phyloP scores from a whole-genome alignment of 164 flowering plant species.

The Dillenia suffruticosa region DNA sequence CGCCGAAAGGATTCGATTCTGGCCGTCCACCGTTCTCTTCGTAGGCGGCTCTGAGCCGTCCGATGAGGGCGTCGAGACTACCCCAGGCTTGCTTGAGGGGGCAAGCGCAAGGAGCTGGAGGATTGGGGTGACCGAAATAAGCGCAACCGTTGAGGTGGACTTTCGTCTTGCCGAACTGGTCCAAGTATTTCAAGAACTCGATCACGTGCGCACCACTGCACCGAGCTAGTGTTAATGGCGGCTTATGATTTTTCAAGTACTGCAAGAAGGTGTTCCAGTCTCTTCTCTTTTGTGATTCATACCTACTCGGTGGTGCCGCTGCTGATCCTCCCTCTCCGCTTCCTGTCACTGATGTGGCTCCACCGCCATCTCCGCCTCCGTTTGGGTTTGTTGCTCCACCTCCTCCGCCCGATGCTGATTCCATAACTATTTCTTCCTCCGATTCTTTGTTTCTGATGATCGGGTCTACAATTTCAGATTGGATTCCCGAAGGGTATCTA shows the following conservation, averaged over 20 bases:
- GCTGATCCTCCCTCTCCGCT: neutral
- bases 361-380: conserved; percentile 8
- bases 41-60: conserved; percentile 69
- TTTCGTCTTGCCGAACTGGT: conserved; percentile 76
- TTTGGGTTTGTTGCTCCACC: conserved; percentile 11
- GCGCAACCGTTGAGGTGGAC: conserved; percentile 53
- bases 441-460: neutral
- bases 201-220: conserved; percentile 76
- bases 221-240: conserved; percentile 49
- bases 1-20: conserved; percentile 69
- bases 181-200: conserved; percentile 64
- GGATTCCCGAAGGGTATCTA: neutral
- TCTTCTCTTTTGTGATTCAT: conserved; percentile 70
- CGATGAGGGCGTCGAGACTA: conserved; percentile 68
- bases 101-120: conserved; percentile 66
- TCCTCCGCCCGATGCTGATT: conserved; percentile 11
- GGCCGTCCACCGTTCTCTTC: conserved; percentile 74
- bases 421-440: neutral
- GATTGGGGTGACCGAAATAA: conserved; percentile 65
- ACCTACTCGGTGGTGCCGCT: conserved; percentile 41
- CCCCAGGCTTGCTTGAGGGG: conserved; percentile 80
- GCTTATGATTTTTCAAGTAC: conserved; percentile 67
- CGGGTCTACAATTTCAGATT: neutral
- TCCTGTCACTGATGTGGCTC: neutral
- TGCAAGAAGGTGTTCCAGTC: conserved; percentile 80